phyloP scores from a whole-genome alignment of 495 filamentous ascomycete species.

The Neurospora cerealis region DNA sequence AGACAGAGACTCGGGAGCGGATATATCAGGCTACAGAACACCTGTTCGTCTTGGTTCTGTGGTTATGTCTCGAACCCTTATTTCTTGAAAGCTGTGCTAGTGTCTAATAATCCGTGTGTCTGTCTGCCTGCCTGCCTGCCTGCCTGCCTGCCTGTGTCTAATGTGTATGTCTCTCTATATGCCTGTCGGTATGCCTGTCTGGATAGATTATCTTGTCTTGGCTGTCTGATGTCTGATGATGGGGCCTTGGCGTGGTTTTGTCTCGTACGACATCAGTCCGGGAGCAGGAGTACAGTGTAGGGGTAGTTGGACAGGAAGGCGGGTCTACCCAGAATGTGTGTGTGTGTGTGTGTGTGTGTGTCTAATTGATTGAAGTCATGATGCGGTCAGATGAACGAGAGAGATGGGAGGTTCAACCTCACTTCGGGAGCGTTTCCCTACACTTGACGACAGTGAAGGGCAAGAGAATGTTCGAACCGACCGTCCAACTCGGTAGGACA shows the following conservation, averaged over 20 bases:
- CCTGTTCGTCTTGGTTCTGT: background rate
- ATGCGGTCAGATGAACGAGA: background rate
- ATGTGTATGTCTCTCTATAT: background rate
- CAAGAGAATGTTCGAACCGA: background rate
- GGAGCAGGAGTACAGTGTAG: background rate
- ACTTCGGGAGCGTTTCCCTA: background rate
- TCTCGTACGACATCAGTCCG: background rate
- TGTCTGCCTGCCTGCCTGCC: background rate
- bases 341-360: background rate
- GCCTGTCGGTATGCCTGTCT: background rate
- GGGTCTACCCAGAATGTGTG: background rate
- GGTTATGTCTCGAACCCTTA: background rate
- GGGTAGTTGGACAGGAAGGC: background rate
- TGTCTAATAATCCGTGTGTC: background rate
- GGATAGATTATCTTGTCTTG: background rate
- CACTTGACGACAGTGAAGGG: background rate
- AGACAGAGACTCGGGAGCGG: background rate
- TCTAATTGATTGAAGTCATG: background rate
- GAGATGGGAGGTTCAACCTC: background rate
- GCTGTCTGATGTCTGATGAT: background rate
- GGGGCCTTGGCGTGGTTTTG: background rate
- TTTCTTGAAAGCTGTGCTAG: background rate
- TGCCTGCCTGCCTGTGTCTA: background rate
- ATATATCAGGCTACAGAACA: background rate
- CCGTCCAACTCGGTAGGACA: background rate